Conservation (phyloP, 108 stramenopile species). For the Cyclotella atomus region DNA sequence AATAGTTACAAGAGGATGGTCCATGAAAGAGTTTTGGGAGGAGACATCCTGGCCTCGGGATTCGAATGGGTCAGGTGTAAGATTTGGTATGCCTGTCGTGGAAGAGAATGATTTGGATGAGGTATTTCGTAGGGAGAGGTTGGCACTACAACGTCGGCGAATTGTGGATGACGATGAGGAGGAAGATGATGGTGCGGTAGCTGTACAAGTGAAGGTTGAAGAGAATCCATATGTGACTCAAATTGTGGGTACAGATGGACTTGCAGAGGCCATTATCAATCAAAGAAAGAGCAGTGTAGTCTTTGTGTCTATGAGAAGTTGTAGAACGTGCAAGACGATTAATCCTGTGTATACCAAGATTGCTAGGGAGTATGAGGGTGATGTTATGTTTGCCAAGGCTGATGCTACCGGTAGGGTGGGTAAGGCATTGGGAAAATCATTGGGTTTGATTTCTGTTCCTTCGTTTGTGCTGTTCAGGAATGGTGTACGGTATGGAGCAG, state of each 20-base stretch:
- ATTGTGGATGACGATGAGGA: constrained; percentile 28
- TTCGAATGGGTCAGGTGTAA: constrained; percentile 59
- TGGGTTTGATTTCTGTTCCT: constrained; percentile 78
- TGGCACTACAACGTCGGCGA: constrained; percentile 21
- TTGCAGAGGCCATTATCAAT: constrained; percentile 58
- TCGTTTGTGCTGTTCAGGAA: constrained; percentile 76
- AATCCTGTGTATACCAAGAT: constrained; percentile 70
- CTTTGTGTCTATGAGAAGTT: constrained; percentile 79
- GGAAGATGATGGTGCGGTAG: constrained; percentile 26
- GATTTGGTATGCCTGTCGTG: constrained; percentile 78
- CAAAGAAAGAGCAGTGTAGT: constrained; percentile 59
- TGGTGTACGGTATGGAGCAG: constrained; percentile 68
- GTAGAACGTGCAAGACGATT: constrained; percentile 77
- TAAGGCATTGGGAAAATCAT: constrained; percentile 61
- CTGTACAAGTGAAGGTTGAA: constrained; percentile 23
- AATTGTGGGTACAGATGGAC: constrained; percentile 64
- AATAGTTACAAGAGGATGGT: constrained; percentile 66
- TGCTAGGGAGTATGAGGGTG: constrained; percentile 59
- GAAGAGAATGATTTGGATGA: constrained; percentile 60
- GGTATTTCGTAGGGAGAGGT: constrained; percentile 36
- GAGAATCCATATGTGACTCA: constrained; percentile 68
- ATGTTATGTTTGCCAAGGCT: constrained; percentile 76
- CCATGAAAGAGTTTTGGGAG: constrained; percentile 80
- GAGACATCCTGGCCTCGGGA: constrained; percentile 85
- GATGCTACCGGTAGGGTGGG: constrained; percentile 68